Evolutionary conservation across 1,139 yeast species (phyloP).

Genomic region (Kurtzmaniella quercitrusa): DNA sequence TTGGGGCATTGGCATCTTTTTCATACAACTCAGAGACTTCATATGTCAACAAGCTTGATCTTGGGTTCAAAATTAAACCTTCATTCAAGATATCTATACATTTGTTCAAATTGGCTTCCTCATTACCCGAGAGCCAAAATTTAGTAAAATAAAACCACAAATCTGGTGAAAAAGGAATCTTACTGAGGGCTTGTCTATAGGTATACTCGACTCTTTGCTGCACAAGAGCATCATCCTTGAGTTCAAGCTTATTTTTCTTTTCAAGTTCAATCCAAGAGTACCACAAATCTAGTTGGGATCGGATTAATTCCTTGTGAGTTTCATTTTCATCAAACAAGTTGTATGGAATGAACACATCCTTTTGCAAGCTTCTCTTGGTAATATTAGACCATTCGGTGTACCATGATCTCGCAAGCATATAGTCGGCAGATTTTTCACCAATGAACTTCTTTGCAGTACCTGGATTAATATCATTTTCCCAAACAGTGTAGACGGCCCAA

Average conservation of each 20-base stretch:
- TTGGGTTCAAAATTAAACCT: conserved; percentile 66
- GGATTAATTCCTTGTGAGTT: conserved; percentile 16
- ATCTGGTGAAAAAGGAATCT: conserved; percentile 72
- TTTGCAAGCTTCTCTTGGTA: conserved; percentile 39
- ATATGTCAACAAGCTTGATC: conserved; percentile 63
- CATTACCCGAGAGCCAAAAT: conserved; percentile 28
- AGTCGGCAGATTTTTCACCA: conserved; percentile 79
- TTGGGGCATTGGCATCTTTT: conserved; percentile 46
- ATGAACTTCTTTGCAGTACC: conserved; percentile 82
- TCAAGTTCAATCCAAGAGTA: conserved; percentile 79
- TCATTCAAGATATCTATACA: conserved; percentile 44
- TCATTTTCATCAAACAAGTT: conserved; percentile 18
- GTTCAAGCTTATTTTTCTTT: conserved; percentile 60
- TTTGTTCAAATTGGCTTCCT: conserved; percentile 30
- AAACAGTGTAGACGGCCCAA: conserved; percentile 78
- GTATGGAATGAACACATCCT: conserved; percentile 34
- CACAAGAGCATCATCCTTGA: conserved; percentile 45
- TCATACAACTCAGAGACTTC: conserved; percentile 72
- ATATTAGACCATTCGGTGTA: conserved; percentile 65
- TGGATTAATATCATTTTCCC: conserved; percentile 76
- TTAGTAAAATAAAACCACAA: conserved; percentile 70
- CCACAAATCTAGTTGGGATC: conserved; percentile 56
- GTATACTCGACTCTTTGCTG: conserved; percentile 67
- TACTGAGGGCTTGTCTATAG: conserved; percentile 66
- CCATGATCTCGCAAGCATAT: conserved; percentile 84